These are phyloP conservation scores for Pelargonium fulgidum DNA, from an alignment of 441 rosid species.

Conservation along the genomic window DNA sequence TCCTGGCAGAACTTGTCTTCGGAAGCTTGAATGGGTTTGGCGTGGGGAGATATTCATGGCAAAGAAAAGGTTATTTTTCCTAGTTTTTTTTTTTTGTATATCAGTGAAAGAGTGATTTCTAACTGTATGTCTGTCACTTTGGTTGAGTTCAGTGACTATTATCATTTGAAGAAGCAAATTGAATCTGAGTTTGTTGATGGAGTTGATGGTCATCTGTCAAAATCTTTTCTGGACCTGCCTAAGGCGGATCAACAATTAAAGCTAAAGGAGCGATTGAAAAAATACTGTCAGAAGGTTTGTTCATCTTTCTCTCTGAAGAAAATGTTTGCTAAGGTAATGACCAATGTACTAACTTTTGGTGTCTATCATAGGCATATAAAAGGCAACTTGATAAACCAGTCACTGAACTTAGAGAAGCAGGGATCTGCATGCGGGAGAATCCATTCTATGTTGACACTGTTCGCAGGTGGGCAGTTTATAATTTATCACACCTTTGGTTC, in stretches of 20 bases:
- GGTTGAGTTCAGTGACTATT: conserved; percentile 68
- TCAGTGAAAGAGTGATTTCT: conserved; percentile 19
- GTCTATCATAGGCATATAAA: conserved; percentile 61
- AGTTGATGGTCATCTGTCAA: conserved; percentile 50
- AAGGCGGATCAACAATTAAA: conserved; percentile 76
- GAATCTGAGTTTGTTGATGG: conserved; percentile 87
- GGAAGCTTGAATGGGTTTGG: conserved; percentile 99
- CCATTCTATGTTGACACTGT: conserved; percentile 95
- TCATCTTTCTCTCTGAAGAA: conserved; percentile 13
- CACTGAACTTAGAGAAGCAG: conserved; percentile 97
- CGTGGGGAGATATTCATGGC: conserved; percentile 94
- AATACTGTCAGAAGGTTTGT: conserved; percentile 83
- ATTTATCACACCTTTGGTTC: conserved; percentile 16
- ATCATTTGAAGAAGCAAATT: conserved; percentile 91
- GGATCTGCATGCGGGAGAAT: conserved; percentile 99
- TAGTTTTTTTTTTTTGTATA: conserved; percentile 9
- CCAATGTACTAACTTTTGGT: conserved; percentile 24
- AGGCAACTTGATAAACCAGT: conserved; percentile 86
- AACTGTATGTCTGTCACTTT: conserved; percentile 20
- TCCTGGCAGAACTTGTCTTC: conserved; percentile 89
- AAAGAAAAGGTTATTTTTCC: conserved; percentile 55
- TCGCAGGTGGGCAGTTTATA: conserved; percentile 60
- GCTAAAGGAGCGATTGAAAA: conserved; percentile 83
- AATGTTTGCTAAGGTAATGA: conserved; percentile 19
- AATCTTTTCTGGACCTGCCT: conserved; percentile 82